Conservation (phyloP, 495 filamentous ascomycete species). For the Daldinia childiae region DNA sequence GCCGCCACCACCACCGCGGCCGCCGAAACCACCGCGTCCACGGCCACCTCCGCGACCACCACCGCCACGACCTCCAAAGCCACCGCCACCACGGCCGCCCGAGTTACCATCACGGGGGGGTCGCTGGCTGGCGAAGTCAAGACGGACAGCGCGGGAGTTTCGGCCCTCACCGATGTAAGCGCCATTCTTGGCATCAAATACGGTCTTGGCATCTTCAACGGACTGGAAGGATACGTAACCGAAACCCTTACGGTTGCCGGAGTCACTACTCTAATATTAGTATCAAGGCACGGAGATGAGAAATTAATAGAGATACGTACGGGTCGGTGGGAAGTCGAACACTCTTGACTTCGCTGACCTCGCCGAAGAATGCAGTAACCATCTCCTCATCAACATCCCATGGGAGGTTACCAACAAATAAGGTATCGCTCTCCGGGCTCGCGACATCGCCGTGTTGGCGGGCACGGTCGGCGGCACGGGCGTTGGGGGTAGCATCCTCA, state of each 20-base stretch:
- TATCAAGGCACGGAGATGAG: constrained; percentile 3
- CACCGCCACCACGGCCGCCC: constrained; percentile 53
- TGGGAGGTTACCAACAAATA: constrained; percentile 92
- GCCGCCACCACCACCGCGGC: constrained; percentile 55
- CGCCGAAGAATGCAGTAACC: constrained; percentile 77
- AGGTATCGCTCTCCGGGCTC: constrained; percentile 81
- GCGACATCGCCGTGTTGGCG: constrained; percentile 77
- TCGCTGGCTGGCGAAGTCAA: constrained; percentile 88
- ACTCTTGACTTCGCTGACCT: constrained; percentile 73
- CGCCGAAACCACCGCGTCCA: constrained; percentile 58
- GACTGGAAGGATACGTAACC: constrained; percentile 89
- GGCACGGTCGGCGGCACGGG: constrained; percentile 74
- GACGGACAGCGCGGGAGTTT: constrained; percentile 73
- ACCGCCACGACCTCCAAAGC: too few species aligned
- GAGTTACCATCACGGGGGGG: constrained; percentile 64
- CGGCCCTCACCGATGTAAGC: constrained; percentile 71
- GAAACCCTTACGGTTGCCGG: constrained; percentile 91
- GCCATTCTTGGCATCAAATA: constrained; percentile 78
- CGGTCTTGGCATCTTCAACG: constrained; percentile 84
- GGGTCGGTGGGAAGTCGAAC: constrained; percentile 90
- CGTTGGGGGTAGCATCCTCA: constrained; percentile 59
- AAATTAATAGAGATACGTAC: constrained; percentile 53
- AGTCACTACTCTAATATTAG: constrained; percentile 67
- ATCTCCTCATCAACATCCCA: constrained; percentile 84
- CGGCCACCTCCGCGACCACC: constrained; percentile 48